Evolutionary conservation across 305 asterid genomes (phyloP), one percentile per base, ranked within the genome.

Genomic region (Fraxinus paxiana): DNA sequence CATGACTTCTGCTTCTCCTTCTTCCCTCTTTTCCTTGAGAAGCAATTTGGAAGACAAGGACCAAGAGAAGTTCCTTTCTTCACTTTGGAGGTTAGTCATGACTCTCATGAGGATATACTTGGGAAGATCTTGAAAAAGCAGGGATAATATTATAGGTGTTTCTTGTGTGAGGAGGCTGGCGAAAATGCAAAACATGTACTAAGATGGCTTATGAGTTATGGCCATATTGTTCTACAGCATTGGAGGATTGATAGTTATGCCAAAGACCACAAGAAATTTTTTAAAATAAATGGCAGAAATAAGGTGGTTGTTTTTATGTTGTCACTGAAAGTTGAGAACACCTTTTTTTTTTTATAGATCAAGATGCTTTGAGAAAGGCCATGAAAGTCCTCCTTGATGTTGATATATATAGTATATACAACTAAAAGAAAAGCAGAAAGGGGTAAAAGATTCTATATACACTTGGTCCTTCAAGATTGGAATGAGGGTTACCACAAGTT

Each of bases 81-180:
- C 77, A 71, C 20, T 70, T 61, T 31, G 33, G 71, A 61, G 71
- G 33, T 61, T 61, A 24, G 35, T 43, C 70, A 79, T 79, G 54
- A 15, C 22, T 59, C 70, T 41, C 41, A 46, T 43, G 83, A 73
- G 65, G 67, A 41, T 48, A 26, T 38, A 28, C 46, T 24, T 22
- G 18, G 17, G 26, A 69, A 70, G 77, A 61, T 54, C 20, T 79
- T 3, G 15, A 61, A 37, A 61, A 22, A 18, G 67, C 28, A 5
- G 28, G 67, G 67, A 56, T 56, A 56, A 18, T 59, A 59, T 18
- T 61, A 56, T 61, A 63, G 75, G 81, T 2, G 46, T 59, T 35
- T 37, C 69, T 59, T 59, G 30, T 59, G 69, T 59, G 69, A 59
- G 69, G 69, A 59, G 69, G 69, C 69, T 59, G 30, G 69, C 69